phyloP scores from a whole-genome alignment of 1,284 basidiomycete genomes.

The Heterobasidion parviporum region DNA sequence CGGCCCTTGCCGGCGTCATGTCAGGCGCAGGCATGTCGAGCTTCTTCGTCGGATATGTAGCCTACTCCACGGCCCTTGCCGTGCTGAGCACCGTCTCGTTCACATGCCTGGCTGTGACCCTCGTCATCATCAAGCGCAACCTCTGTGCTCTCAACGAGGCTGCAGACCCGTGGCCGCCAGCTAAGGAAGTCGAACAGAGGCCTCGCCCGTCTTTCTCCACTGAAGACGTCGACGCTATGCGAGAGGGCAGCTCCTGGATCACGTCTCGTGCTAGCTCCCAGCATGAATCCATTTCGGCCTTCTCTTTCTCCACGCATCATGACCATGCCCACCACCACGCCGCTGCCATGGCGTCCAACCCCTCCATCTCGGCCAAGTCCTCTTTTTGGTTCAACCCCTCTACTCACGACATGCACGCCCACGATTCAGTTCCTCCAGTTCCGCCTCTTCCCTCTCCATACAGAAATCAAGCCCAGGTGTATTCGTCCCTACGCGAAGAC shows the following conservation, averaged over 20 bases:
- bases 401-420: slow-evolving; percentile 23
- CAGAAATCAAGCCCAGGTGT: slow-evolving; percentile 25
- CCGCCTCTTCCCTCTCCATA: slow-evolving; percentile 55
- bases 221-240: slow-evolving; percentile 59
- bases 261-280: slow-evolving; percentile 54
- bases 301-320: slow-evolving; percentile 63
- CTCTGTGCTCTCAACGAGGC: slow-evolving; percentile 42
- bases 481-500: slow-evolving; percentile 27
- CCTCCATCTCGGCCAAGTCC: slow-evolving; percentile 47
- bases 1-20: slow-evolving; percentile 47
- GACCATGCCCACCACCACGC: slow-evolving; percentile 25
- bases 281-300: slow-evolving; percentile 50
- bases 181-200: slow-evolving; percentile 38
- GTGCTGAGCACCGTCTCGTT: slow-evolving; percentile 44
- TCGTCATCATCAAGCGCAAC: slow-evolving; percentile 56
- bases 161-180: slow-evolving; percentile 48
- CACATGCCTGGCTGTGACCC: slow-evolving; percentile 45
- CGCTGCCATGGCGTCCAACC: slow-evolving; percentile 31
- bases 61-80: slow-evolving; percentile 46
- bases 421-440: slow-evolving; percentile 43
- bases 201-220: slow-evolving; percentile 53
- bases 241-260: slow-evolving; percentile 68
- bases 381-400: slow-evolving; percentile 50
- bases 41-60: slow-evolving; percentile 52
- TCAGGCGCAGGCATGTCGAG: slow-evolving; percentile 42